phyloP scores from a whole-genome alignment of 2,329 filamentous ascomycete genomes.

The Tricladium varicosporioides region DNA sequence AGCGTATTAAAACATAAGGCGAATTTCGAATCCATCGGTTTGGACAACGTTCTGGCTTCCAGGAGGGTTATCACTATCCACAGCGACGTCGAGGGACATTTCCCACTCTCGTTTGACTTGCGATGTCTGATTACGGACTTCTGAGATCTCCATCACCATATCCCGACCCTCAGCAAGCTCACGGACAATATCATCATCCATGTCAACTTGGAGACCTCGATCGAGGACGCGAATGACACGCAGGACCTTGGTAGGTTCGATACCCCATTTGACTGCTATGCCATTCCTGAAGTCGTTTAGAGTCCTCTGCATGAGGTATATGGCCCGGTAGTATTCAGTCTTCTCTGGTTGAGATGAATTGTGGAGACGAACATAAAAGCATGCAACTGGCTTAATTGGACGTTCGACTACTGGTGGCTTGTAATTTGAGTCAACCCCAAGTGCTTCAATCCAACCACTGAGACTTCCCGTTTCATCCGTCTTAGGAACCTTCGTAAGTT shows the following conservation, averaged over 20 bases:
- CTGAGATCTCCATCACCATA: slow-evolving; percentile 69
- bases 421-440: slow-evolving; percentile 86
- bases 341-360: slow-evolving; percentile 45
- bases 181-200: slow-evolving; percentile 86
- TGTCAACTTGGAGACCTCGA: slow-evolving; percentile 75
- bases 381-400: slow-evolving; percentile 72
- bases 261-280: slow-evolving; percentile 75
- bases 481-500: slow-evolving; percentile 53
- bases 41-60: slow-evolving; percentile 26
- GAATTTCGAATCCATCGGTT: slow-evolving; percentile 34
- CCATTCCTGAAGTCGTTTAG: slow-evolving; percentile 70
- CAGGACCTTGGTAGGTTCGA: slow-evolving; percentile 70
- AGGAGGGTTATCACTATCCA: slow-evolving; percentile 29
- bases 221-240: slow-evolving; percentile 71
- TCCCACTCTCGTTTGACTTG: slow-evolving; percentile 59
- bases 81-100: slow-evolving; percentile 51
- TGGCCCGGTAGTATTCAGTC: slow-evolving; percentile 70
- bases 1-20: slow-evolving; percentile 34
- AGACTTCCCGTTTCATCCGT: slow-evolving; percentile 63
- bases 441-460: slow-evolving; percentile 83
- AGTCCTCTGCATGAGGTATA: slow-evolving; percentile 80
- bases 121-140: slow-evolving; percentile 28
- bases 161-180: slow-evolving; percentile 89
- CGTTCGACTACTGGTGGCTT: slow-evolving; percentile 71
- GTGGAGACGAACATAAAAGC: slow-evolving; percentile 74